Percentiles rank a stretch among this genome's conserved stretches.
Conservation (phyloP, 139 green algal genomes). For the Edaphochlamys debaryana region DNA sequence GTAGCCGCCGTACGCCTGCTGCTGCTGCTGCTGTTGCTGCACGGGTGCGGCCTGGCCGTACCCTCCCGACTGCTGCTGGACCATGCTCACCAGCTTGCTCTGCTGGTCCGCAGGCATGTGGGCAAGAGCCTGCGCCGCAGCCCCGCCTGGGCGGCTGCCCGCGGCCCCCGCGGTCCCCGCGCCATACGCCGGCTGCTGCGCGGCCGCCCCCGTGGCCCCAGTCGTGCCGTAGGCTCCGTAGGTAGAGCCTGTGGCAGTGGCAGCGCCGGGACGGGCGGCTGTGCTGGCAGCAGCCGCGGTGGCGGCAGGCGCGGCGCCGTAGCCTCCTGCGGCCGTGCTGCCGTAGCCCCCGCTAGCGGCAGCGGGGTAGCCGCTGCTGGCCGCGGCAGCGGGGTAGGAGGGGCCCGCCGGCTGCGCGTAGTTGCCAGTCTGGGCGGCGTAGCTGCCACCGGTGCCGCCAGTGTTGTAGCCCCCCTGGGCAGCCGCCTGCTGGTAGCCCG, state of each 20-base stretch:
- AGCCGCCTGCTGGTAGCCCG: too few relatives aligned
- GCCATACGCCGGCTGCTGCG: too few relatives aligned
- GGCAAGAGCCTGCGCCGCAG: conserved; percentile 24
- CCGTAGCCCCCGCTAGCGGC: not conserved
- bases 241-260: too few relatives aligned
- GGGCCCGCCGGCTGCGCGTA: not conserved
- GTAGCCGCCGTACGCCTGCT: too few relatives aligned
- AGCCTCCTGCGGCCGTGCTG: not conserved
- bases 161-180: not conserved
- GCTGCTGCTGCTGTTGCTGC: too few relatives aligned
- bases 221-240: too few relatives aligned
- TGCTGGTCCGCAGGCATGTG: conserved; percentile 42
- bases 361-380: not conserved
- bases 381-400: not conserved
- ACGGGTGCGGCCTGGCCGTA: too few relatives aligned
- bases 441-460: not conserved
- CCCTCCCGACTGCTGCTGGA: not conserved
- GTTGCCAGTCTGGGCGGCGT: not conserved
- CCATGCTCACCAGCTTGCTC: conserved; percentile 37
- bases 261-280: too few relatives aligned
- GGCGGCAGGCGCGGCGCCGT: not conserved
- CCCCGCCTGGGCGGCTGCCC: not conserved
- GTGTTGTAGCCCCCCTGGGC: too few relatives aligned
- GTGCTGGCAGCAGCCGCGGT: too few relatives aligned
- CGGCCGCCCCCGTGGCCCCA: too few relatives aligned